A percentile compares a stretch with the other conserved stretches of the same genome.
Evolutionary conservation across 129 eudicot species (phyloP).

Genomic region (Glebionis coronaria): DNA sequence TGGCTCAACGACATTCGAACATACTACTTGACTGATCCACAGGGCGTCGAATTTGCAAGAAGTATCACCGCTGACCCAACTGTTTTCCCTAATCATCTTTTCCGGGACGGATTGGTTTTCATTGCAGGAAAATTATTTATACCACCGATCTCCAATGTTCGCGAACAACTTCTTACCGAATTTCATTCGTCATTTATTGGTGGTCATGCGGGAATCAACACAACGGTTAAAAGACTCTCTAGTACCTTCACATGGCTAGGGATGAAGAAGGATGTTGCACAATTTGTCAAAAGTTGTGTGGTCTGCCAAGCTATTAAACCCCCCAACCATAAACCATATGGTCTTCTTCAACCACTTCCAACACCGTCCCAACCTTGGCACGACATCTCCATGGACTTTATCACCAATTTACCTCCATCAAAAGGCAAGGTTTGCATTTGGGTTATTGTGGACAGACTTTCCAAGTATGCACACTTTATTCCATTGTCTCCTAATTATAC

Average conservation of each 20-base stretch:
- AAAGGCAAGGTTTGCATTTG: neutral
- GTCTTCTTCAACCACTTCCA: slow-evolving; percentile 1
- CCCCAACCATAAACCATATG: neutral
- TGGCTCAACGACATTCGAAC: no score
- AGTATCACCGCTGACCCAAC: no score
- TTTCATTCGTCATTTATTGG: neutral
- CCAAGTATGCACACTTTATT: neutral
- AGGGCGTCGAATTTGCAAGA: no score
- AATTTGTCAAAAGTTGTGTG: no score
- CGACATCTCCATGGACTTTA: neutral
- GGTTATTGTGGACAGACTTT: neutral
- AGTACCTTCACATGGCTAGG: neutral
- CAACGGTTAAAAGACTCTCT: neutral
- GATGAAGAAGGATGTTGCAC: neutral
- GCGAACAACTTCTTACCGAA: no score
- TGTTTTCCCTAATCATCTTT: no score
- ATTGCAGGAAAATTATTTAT: no score
- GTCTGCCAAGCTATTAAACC: no score
- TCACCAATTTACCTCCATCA: neutral
- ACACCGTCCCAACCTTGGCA: neutral
- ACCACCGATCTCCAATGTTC: no score
- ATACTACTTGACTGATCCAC: no score
- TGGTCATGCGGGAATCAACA: neutral
- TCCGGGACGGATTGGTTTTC: no score
- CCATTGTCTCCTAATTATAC: neutral